These are phyloP conservation scores for Sindora glabra DNA, from an alignment of 306 rosid species.

Conservation along the genomic window DNA sequence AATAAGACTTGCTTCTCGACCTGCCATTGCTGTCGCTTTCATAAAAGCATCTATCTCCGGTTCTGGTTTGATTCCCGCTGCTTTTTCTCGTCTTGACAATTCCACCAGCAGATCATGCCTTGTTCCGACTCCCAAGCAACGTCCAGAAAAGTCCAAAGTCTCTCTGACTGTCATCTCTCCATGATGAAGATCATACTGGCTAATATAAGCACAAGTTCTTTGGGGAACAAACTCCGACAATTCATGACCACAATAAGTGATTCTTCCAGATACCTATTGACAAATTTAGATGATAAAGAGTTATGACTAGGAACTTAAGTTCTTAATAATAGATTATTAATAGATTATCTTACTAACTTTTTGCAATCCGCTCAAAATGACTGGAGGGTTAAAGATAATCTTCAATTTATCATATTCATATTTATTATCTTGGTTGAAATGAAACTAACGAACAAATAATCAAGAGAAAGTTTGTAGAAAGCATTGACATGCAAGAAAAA, in stretches of 20 bases:
- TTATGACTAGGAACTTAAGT: not conserved
- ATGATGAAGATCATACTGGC: slow-evolving; percentile 50
- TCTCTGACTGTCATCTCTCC: slow-evolving; percentile 47
- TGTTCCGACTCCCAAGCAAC: slow-evolving; percentile 30
- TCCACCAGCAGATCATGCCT: slow-evolving; percentile 31
- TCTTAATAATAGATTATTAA: too few relatives aligned
- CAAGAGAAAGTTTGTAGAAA: too few relatives aligned
- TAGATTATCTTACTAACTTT: too few relatives aligned
- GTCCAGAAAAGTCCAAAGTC: slow-evolving; percentile 34
- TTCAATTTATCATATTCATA: too few relatives aligned
- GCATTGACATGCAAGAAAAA: too few relatives aligned
- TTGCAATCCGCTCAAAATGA: too few relatives aligned
- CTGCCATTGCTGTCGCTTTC: slow-evolving; percentile 37
- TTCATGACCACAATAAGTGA: slow-evolving; percentile 54
- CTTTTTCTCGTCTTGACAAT: slow-evolving; percentile 31
- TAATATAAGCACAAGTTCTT: slow-evolving; percentile 53
- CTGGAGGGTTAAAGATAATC: too few relatives aligned
- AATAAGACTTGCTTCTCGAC: slow-evolving; percentile 27
- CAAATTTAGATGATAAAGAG: not conserved
- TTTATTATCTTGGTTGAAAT: too few relatives aligned
- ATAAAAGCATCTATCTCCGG: slow-evolving; percentile 37
- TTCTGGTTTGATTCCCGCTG: slow-evolving; percentile 32
- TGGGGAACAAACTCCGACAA: slow-evolving; percentile 41
- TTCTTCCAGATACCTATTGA: slow-evolving; percentile 31
- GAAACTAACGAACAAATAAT: too few relatives aligned